A percentile compares a stretch with the other conserved stretches of the same genome.
Evolutionary conservation across 345 rosid species (phyloP).

Genomic region (Moricandia arvensis): DNA sequence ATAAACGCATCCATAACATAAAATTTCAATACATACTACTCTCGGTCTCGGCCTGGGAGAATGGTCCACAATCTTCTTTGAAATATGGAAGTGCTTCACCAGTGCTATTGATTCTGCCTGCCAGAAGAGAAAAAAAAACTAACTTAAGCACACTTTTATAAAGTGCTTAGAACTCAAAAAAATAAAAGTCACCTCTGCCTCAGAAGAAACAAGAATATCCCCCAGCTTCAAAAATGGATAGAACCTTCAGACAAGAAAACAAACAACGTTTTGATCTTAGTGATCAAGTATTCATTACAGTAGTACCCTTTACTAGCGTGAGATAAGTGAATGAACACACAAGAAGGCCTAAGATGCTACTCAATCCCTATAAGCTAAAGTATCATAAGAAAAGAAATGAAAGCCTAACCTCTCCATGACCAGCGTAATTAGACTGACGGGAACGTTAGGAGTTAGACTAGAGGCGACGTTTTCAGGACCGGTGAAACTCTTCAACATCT

Average conservation of each 20-base stretch:
- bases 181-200: constrained; percentile 58
- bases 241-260: constrained; percentile 49
- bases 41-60: constrained; percentile 45
- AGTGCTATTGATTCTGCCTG: constrained; percentile 63
- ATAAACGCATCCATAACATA: not conserved
- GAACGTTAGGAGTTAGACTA: constrained; percentile 20
- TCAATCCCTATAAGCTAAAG: not conserved
- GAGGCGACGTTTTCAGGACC: constrained; percentile 37
- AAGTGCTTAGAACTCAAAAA: not conserved
- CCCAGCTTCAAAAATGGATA: constrained; percentile 75
- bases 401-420: constrained; percentile 55
- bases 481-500: constrained; percentile 63
- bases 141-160: constrained; percentile 15
- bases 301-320: not conserved
- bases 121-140: constrained; percentile 23
- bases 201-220: constrained; percentile 53
- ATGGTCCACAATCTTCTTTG: constrained; percentile 41
- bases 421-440: constrained; percentile 37
- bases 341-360: not conserved
- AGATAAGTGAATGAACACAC: constrained; percentile 5
- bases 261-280: too few relatives aligned
- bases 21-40: constrained; percentile 46
- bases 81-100: constrained; percentile 52
- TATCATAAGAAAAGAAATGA: not conserved
- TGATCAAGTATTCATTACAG: too few relatives aligned